Conservation (phyloP, 495 filamentous ascomycete genomes). For the Hypoxylon lenormandii region DNA sequence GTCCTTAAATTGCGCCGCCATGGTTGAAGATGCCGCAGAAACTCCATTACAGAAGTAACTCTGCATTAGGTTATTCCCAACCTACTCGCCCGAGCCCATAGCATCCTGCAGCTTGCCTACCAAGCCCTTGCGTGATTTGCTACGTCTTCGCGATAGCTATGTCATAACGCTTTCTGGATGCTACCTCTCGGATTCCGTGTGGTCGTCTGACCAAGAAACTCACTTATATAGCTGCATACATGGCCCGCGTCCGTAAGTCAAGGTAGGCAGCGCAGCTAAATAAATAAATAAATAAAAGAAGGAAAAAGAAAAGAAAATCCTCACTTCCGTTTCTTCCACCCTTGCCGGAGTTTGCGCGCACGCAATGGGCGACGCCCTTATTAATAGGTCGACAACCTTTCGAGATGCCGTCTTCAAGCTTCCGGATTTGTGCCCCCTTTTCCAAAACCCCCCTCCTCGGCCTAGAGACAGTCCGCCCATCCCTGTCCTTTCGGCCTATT, state of each 20-base stretch:
- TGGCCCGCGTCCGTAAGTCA: not conserved
- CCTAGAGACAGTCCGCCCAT: slow-evolving; percentile 2
- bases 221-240: slow-evolving; percentile 5
- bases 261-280: too few species aligned
- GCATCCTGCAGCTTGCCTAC: slow-evolving; percentile 13
- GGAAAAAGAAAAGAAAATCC: not conserved
- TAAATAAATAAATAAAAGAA: too few species aligned
- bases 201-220: slow-evolving; percentile 32
- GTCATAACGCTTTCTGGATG: slow-evolving; percentile 27
- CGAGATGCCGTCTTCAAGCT: slow-evolving; percentile 10
- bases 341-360: not conserved
- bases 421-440: slow-evolving; percentile 16
- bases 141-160: slow-evolving; percentile 16
- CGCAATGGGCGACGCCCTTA: slow-evolving; percentile 1
- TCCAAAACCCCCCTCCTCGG: slow-evolving; percentile 17
- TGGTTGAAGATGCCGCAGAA: slow-evolving; percentile 21
- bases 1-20: not conserved
- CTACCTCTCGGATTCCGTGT: slow-evolving; percentile 26
- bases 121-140: slow-evolving; percentile 14
- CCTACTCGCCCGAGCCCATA: not conserved
- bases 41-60: slow-evolving; percentile 3
- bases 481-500: slow-evolving; percentile 15
- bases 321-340: not conserved
- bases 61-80: slow-evolving; percentile 12
- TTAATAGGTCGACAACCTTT: not conserved